phyloP scores from a whole-genome alignment of 2,329 filamentous ascomycete genomes.

The Sclerotinia spermophila region DNA sequence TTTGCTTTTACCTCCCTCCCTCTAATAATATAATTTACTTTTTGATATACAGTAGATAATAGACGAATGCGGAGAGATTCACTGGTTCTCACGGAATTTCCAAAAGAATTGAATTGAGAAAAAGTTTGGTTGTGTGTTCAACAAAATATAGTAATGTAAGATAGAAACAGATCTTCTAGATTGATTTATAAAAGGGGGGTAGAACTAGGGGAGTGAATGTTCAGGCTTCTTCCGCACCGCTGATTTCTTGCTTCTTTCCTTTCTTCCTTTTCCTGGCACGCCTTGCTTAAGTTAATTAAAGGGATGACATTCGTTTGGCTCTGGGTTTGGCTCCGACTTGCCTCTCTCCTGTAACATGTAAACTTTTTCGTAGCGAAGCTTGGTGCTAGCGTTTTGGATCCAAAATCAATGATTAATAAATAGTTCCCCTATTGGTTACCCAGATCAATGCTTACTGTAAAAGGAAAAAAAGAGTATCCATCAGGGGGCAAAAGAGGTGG shows the following conservation, averaged over 20 bases:
- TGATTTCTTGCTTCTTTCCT: slow-evolving; percentile 11
- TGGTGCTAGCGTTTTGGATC: slow-evolving; percentile 11
- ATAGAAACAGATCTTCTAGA: neutral
- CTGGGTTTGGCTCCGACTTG: neutral
- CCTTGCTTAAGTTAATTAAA: no score
- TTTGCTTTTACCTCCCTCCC: neutral
- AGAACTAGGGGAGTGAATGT: neutral
- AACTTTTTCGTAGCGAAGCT: slow-evolving; percentile 14
- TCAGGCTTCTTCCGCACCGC: neutral
- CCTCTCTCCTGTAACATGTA: neutral
- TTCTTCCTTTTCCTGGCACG: slow-evolving; percentile 3
- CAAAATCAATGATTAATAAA: neutral
- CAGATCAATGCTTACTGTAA: neutral
- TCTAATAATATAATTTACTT: neutral
- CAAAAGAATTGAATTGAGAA: neutral
- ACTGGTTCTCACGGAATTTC: neutral
- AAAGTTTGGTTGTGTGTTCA: neutral
- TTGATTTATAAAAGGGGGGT: slow-evolving; percentile 8
- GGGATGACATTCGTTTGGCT: slow-evolving; percentile 18
- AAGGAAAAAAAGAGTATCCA: neutral
- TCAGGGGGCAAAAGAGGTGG: slow-evolving; percentile 3
- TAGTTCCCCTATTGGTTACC: slow-evolving; percentile 6
- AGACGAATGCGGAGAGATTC: neutral
- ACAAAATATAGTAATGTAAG: neutral
- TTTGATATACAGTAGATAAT: neutral